phyloP scores from a whole-genome alignment of 1,284 basidiomycete species.

The Veloboletus limbatus region DNA sequence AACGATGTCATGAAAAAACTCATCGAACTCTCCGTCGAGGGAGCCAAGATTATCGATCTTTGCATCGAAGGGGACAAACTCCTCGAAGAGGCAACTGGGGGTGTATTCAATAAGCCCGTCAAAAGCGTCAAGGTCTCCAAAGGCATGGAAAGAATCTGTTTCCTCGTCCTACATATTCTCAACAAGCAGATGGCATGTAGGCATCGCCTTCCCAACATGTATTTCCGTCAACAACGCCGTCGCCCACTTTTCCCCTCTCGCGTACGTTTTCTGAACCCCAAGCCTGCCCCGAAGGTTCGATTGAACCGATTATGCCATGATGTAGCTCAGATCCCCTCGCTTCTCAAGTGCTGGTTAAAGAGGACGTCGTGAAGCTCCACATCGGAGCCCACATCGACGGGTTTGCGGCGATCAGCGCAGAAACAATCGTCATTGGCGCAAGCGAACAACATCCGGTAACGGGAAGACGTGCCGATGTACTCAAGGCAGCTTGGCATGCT shows the following conservation, averaged over 20 bases:
- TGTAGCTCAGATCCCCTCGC: conserved; percentile 69
- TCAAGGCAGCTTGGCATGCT: conserved; percentile 92
- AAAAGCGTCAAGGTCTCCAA: conserved; percentile 87
- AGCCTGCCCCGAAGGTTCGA: conserved; percentile 12
- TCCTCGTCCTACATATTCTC: conserved; percentile 6
- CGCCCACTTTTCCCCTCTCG: conserved; percentile 78
- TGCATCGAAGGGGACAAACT: conserved; percentile 92
- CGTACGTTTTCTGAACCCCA: conserved; percentile 43
- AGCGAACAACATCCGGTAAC: conserved; percentile 72
- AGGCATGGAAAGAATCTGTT: conserved; percentile 50
- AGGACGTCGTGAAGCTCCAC: conserved; percentile 95
- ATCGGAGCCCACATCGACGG: conserved; percentile 97
- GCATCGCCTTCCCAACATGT: conserved; percentile 91
- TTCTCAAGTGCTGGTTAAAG: conserved; percentile 69
- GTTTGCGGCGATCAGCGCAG: conserved; percentile 84
- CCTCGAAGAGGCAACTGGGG: conserved; percentile 80
- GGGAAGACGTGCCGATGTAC: conserved; percentile 83
- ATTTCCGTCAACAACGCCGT: conserved; percentile 91
- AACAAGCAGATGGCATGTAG: conserved; percentile 40
- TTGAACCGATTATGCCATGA: conserved; percentile 10
- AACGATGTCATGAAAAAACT: conserved; percentile 86
- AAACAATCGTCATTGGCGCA: conserved; percentile 87
- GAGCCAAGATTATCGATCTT: conserved; percentile 87
- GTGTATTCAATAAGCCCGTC: conserved; percentile 87
- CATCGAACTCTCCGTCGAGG: conserved; percentile 72